A percentile compares a stretch with the other conserved stretches of the same genome.
Conservation (phyloP, 2,329 filamentous ascomycete species). For the Camptophora hylomeconis region DNA sequence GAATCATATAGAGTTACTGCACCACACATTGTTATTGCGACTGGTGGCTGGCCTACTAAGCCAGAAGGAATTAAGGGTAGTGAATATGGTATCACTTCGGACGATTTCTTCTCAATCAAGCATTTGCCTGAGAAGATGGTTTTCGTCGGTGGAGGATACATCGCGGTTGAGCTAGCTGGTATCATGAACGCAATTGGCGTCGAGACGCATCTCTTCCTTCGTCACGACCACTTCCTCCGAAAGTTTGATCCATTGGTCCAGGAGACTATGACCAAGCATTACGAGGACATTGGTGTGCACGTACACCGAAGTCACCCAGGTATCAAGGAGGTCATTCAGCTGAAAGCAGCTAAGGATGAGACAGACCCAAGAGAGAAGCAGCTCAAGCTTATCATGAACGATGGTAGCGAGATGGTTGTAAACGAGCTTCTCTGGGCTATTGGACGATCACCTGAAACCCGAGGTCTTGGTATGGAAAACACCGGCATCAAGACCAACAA, state of each 20-base stretch:
- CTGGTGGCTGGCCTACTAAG: slow-evolving; percentile 32
- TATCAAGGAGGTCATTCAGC: slow-evolving; percentile 34
- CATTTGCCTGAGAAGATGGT: slow-evolving; percentile 37
- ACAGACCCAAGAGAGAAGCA: slow-evolving; percentile 35
- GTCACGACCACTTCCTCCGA: slow-evolving; percentile 34
- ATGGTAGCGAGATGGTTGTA: slow-evolving; percentile 31
- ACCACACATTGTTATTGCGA: slow-evolving; percentile 36
- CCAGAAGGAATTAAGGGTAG: slow-evolving; percentile 31
- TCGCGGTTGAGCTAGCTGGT: slow-evolving; percentile 38
- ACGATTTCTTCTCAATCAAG: slow-evolving; percentile 39
- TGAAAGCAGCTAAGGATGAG: slow-evolving; percentile 22
- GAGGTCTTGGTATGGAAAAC: slow-evolving; percentile 28
- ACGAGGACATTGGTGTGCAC: slow-evolving; percentile 35
- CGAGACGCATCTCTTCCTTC: slow-evolving; percentile 39
- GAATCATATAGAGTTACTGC: slow-evolving; percentile 28
- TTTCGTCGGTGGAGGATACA: slow-evolving; percentile 39
- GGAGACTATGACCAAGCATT: slow-evolving; percentile 37
- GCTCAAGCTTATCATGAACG: slow-evolving; percentile 30
- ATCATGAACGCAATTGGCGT: slow-evolving; percentile 36
- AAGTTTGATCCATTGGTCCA: slow-evolving; percentile 42
- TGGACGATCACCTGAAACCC: slow-evolving; percentile 32
- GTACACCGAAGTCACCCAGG: slow-evolving; percentile 34
- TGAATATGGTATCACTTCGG: slow-evolving; percentile 38
- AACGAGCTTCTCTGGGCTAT: slow-evolving; percentile 40
- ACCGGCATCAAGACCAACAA: slow-evolving; percentile 29